These are phyloP conservation scores for Trametes pubescens DNA, from an alignment of 1,284 basidiomycete genomes.

Conservation along the genomic window DNA sequence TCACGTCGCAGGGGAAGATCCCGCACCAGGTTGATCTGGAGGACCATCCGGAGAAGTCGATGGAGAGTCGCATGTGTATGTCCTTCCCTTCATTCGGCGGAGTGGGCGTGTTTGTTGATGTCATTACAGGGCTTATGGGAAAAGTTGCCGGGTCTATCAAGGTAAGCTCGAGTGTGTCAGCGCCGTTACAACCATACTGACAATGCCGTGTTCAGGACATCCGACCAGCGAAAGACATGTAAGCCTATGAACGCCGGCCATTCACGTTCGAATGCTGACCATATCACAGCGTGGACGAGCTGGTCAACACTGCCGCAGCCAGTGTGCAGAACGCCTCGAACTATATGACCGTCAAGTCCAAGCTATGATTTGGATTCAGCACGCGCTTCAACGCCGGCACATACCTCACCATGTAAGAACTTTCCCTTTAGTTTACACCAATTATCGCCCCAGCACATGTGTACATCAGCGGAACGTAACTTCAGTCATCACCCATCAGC, in stretches of 20 bases:
- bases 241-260: slow-evolving; percentile 39
- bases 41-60: slow-evolving; percentile 71
- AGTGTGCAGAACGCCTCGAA: background rate
- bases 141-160: slow-evolving; percentile 82
- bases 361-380: background rate
- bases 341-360: background rate
- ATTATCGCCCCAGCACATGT: background rate
- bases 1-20: slow-evolving; percentile 74
- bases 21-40: slow-evolving; percentile 81
- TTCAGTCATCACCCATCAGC: slow-evolving; percentile 66
- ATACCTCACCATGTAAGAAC: no score
- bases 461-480: background rate
- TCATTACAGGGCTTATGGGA: slow-evolving; percentile 80
- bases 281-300: background rate
- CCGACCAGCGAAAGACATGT: slow-evolving; percentile 85
- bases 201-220: slow-evolving; percentile 59
- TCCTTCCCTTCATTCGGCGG: background rate
- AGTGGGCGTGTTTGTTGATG: background rate
- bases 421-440: background rate
- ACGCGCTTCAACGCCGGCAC: background rate
- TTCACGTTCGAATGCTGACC: background rate
- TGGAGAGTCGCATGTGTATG: slow-evolving; percentile 68
- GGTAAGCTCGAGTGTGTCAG: slow-evolving; percentile 45
- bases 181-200: background rate
- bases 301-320: background rate